Base-by-base conservation (phyloP, 2,329 filamentous ascomycete genomes). In the Tolypocladium ophioglossoides region DNA sequence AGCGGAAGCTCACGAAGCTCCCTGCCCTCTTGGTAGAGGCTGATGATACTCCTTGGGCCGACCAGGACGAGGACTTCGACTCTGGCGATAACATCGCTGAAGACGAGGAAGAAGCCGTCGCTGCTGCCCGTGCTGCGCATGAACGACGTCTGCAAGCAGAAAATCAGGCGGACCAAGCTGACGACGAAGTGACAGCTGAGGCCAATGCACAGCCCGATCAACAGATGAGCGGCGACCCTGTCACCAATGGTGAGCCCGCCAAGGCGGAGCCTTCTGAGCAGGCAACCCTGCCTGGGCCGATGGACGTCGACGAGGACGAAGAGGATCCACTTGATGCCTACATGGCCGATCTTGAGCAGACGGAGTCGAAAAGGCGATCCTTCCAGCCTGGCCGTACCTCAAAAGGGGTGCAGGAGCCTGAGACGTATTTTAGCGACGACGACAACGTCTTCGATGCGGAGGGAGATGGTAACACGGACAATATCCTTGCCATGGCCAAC, bases 241-340 rank as follows among this genome's bases (percentile, higher is more conserved):
- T 55, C 24, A 52, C 55, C 20, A 59, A 57, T 46, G 54, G 56
- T 18, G 58, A 62, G 20, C 35, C 20, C 34, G 39, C 32, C 24
- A 50, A 30, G 24, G 40, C 37, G 32, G 52, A 30, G 41, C 57
- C 49, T 20, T 4, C 52, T n/a, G 47, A 51, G 32, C 47, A 54
- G 37, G 65, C 59, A 20, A 55, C 10, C 56, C 60, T 41, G 55
- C 62, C 47, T 61, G 76, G 78, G 37, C 64, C 72, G 37, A 85
- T 85, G 80, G 77, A 83, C 32, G 71, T 82, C 56, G 82, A 84
- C 60, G 72, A 67, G 40, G 77, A 83, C 55, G 85, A 90, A 53
- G 89, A 91, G 38, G 94, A 99, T 68, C 90, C 94, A 9, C 76
- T 99, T 39, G 94, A 99, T 72, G 92, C 91, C n/a, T 99, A 95